A percentile compares a stretch with the other conserved stretches of the same genome.
These are phyloP conservation scores for Sphagnurus paluster DNA, from an alignment of 1,284 basidiomycete species.

Conservation along the genomic window DNA sequence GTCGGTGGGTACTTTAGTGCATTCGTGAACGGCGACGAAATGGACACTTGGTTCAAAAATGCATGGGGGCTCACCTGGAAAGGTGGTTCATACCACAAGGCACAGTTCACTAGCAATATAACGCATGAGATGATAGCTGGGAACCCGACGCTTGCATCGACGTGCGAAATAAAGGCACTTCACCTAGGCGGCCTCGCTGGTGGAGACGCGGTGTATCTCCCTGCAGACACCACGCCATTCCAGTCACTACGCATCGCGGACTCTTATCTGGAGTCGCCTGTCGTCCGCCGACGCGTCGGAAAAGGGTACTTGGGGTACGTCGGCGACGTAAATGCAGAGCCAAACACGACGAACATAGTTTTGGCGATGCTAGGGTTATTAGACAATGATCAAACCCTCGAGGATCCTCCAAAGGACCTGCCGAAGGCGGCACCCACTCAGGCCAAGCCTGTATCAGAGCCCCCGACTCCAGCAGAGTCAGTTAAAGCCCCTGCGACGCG, in stretches of 20 bases:
- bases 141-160: conserved; percentile 11
- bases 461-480: not conserved
- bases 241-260: too few relatives aligned
- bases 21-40: conserved; percentile 16
- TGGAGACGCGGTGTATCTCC: conserved; percentile 16
- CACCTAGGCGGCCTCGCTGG: conserved; percentile 14
- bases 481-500: not conserved
- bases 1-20: conserved; percentile 27
- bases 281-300: conserved; percentile 27
- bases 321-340: conserved; percentile 35
- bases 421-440: not conserved
- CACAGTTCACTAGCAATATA: conserved; percentile 14
- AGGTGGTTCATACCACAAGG: conserved; percentile 17
- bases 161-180: conserved; percentile 23
- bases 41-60: conserved; percentile 24
- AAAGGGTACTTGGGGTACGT: conserved; percentile 33
- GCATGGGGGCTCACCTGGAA: conserved; percentile 30
- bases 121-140: conserved; percentile 7
- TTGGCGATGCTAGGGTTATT: conserved; percentile 35
- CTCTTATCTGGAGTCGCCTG: conserved; percentile 29
- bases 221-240: conserved; percentile 12
- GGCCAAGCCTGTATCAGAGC: not conserved
- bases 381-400: too few relatives aligned
- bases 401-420: not conserved
- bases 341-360: conserved; percentile 27